These are phyloP conservation scores for Pseudopyricularia javanii DNA, from an alignment of 2,329 filamentous ascomycete species.

Conservation along the genomic window DNA sequence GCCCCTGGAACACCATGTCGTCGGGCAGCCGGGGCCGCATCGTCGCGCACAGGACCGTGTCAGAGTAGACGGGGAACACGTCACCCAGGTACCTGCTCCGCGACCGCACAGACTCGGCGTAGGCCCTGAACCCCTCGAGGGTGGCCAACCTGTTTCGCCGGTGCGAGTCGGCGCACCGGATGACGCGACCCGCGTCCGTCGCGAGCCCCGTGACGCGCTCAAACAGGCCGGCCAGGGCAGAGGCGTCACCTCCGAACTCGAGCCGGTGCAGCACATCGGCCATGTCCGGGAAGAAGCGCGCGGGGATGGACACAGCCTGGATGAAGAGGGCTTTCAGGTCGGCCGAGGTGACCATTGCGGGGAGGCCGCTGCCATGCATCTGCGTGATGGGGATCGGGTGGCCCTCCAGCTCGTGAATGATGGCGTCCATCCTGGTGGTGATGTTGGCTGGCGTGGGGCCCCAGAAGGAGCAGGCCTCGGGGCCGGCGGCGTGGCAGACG, in stretches of 20 bases:
- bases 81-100: not conserved
- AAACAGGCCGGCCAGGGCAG: not conserved
- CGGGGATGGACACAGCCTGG: not conserved
- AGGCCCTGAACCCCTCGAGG: not conserved
- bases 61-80: not conserved
- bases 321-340: not conserved
- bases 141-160: not conserved
- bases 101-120: not conserved
- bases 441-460: not conserved
- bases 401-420: not conserved
- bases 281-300: not conserved
- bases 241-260: not conserved
- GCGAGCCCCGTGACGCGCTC: not conserved
- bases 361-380: not conserved
- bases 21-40: not conserved
- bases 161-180: not conserved
- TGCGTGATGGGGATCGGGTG: not conserved
- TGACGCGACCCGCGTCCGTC: not conserved
- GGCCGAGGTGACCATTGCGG: not conserved
- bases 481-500: slow-evolving; percentile 23
- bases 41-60: not conserved
- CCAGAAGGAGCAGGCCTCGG: not conserved
- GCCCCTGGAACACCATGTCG: not conserved
- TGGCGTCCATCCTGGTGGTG: not conserved
- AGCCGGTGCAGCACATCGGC: not conserved